Evolutionary conservation across 2,329 filamentous ascomycete species (phyloP).

Genomic region (Microcera coccophila): DNA sequence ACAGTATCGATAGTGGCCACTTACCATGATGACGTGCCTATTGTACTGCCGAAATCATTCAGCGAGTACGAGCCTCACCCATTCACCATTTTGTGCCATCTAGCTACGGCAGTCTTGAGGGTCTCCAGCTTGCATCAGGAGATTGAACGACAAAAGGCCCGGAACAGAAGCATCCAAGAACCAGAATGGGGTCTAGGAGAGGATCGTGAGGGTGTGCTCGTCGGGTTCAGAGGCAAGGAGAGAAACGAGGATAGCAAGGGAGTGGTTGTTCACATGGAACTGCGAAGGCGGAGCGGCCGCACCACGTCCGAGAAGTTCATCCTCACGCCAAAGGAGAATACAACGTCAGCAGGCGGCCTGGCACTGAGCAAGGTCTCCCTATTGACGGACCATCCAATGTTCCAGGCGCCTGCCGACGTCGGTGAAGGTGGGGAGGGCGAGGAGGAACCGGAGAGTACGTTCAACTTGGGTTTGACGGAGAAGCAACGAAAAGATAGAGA

Average conservation of each 20-base stretch:
- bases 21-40: conserved; percentile 78
- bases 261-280: conserved; percentile 81
- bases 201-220: conserved; percentile 71
- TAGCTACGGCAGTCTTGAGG: conserved; percentile 82
- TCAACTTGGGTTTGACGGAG: conserved; percentile 82
- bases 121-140: conserved; percentile 71
- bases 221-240: conserved; percentile 54
- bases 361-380: conserved; percentile 46
- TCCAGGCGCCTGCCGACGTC: conserved; percentile 43
- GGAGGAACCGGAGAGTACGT: conserved; percentile 68
- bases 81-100: conserved; percentile 69
- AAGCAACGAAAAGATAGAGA: conserved; percentile 85
- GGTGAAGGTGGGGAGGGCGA: conserved; percentile 40
- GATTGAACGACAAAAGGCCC: conserved; percentile 68
- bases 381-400: conserved; percentile 73
- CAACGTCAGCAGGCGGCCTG: conserved; percentile 9
- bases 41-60: conserved; percentile 41
- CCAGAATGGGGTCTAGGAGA: conserved; percentile 78
- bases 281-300: conserved; percentile 77
- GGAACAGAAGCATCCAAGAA: conserved; percentile 67
- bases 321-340: conserved; percentile 33
- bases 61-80: conserved; percentile 63
- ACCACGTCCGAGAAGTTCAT: conserved; percentile 67
- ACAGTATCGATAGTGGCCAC: conserved; percentile 68
- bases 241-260: conserved; percentile 34